Percentiles rank a stretch among this genome's conserved stretches.
phyloP scores from a whole-genome alignment of 768 basidiomycete genomes.

The Cubamyces lactineus region DNA sequence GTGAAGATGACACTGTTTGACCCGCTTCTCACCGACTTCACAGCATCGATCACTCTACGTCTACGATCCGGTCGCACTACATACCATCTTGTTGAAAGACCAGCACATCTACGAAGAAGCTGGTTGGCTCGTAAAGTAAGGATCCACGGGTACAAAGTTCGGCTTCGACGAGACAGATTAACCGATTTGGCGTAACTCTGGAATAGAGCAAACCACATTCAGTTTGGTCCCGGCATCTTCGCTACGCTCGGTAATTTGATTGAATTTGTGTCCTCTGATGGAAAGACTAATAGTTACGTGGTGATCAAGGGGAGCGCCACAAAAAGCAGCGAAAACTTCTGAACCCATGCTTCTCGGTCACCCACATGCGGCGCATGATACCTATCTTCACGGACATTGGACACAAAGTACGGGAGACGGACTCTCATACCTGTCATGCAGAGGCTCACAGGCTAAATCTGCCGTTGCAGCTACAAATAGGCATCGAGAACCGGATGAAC shows the following conservation, averaged over 20 bases:
- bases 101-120: slow-evolving; percentile 42
- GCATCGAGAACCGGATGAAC: slow-evolving; percentile 9
- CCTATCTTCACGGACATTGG: slow-evolving; percentile 20
- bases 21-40: neutral
- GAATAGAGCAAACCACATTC: neutral
- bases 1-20: neutral
- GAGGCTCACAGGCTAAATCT: neutral
- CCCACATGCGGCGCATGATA: slow-evolving; percentile 14
- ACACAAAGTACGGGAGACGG: neutral
- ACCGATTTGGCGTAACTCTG: no score
- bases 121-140: slow-evolving; percentile 12
- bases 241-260: slow-evolving; percentile 4
- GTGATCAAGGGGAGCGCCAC: slow-evolving; percentile 24
- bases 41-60: slow-evolving; percentile 55
- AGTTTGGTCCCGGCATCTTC: slow-evolving; percentile 11
- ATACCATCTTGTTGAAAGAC: slow-evolving; percentile 51
- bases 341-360: slow-evolving; percentile 21
- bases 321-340: slow-evolving; percentile 30
- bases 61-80: slow-evolving; percentile 50
- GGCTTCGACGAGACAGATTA: neutral
- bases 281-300: neutral
- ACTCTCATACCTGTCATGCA: neutral
- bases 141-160: no score
- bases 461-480: slow-evolving; percentile 22
- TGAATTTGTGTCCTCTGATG: no score